A percentile compares a stretch with the other conserved stretches of the same genome.
Conservation (phyloP, 805 yeast genomes). For the Wickerhamia fluorescens region DNA sequence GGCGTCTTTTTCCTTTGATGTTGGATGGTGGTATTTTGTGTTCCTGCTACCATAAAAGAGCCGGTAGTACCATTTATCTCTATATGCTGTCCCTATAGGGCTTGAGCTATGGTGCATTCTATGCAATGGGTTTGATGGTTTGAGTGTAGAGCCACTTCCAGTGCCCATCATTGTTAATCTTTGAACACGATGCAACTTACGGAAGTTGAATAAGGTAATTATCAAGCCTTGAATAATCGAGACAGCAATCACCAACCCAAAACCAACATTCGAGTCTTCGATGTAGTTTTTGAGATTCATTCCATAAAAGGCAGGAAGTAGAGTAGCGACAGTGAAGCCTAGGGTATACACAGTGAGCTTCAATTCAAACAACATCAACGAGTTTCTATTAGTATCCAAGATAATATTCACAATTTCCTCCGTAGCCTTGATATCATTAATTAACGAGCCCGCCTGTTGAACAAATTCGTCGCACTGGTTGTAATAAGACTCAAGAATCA, state of each 20-base stretch:
- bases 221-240: constrained; percentile 48
- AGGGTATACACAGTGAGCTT: constrained; percentile 77
- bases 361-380: constrained; percentile 79
- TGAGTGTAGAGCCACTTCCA: not conserved
- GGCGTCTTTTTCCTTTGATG: constrained; percentile 29
- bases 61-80: constrained; percentile 13
- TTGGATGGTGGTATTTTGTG: constrained; percentile 24
- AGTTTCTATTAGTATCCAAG: constrained; percentile 83
- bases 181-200: constrained; percentile 54
- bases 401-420: constrained; percentile 91
- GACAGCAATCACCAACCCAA: constrained; percentile 46
- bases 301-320: constrained; percentile 83
- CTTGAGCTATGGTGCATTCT: constrained; percentile 4
- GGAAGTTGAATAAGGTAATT: constrained; percentile 51
- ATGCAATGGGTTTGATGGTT: not conserved
- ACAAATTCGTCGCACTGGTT: constrained; percentile 91
- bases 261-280: constrained; percentile 62
- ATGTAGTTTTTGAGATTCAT: constrained; percentile 77
- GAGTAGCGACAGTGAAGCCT: constrained; percentile 79
- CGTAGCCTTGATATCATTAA: constrained; percentile 79
- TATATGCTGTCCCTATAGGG: constrained; percentile 6
- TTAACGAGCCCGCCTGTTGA: constrained; percentile 78
- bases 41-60: constrained; percentile 21
- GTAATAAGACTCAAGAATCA: constrained; percentile 82
- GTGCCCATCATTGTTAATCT: constrained; percentile 52